phyloP scores from a whole-genome alignment of 2,329 filamentous ascomycete genomes.

The Phialophora expanda region DNA sequence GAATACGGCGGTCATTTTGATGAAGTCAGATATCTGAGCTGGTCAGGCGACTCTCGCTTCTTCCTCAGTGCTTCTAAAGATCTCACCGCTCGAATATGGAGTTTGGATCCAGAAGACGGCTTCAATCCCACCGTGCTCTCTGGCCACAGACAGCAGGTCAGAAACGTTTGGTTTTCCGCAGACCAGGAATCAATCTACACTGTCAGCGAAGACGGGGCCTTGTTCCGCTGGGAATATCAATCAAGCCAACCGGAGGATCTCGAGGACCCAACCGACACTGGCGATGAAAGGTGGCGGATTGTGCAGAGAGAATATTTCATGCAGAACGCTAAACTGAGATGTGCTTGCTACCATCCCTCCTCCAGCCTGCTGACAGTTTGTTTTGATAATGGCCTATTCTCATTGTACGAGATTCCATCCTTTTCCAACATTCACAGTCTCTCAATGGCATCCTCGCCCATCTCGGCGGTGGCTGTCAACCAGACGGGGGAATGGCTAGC shows the following conservation, averaged over 20 bases:
- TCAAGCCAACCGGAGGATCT: slow-evolving; percentile 62
- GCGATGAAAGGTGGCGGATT: slow-evolving; percentile 83
- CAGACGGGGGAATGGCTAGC: slow-evolving; percentile 95
- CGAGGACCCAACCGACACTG: slow-evolving; percentile 64
- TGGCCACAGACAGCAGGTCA: slow-evolving; percentile 86
- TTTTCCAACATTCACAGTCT: slow-evolving; percentile 93
- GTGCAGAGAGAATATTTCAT: slow-evolving; percentile 91
- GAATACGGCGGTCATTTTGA: slow-evolving; percentile 90
- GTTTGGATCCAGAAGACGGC: slow-evolving; percentile 80
- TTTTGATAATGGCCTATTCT: slow-evolving; percentile 93
- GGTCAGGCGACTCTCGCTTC: slow-evolving; percentile 95
- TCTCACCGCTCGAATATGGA: slow-evolving; percentile 93
- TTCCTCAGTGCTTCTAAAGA: slow-evolving; percentile 92
- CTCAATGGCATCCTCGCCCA: slow-evolving; percentile 93
- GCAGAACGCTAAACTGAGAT: slow-evolving; percentile 86
- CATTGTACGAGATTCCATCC: slow-evolving; percentile 91
- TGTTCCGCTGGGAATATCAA: slow-evolving; percentile 91
- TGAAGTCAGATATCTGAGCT: slow-evolving; percentile 81
- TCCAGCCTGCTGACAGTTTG: slow-evolving; percentile 94
- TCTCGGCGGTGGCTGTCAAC: slow-evolving; percentile 94
- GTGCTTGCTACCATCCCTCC: slow-evolving; percentile 83
- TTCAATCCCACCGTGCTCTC: slow-evolving; percentile 89
- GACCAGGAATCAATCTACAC: slow-evolving; percentile 97
- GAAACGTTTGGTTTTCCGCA: slow-evolving; percentile 95
- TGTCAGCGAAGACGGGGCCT: slow-evolving; percentile 93